phyloP scores from a whole-genome alignment of 192 early-diverging fungal genomes.

The Funneliformis mosseae region DNA sequence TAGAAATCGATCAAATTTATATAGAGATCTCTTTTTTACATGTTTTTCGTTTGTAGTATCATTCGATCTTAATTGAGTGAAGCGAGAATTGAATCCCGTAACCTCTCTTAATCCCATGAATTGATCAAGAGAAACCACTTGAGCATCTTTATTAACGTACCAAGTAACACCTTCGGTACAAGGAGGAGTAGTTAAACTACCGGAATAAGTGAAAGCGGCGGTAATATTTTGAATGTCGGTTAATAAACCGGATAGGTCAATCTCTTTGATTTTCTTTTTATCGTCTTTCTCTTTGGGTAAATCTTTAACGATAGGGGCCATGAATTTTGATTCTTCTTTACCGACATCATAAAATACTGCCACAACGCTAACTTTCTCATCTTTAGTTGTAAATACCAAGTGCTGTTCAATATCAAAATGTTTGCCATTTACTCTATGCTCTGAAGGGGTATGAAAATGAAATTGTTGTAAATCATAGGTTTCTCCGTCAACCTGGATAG shows the following conservation, averaged over 20 bases:
- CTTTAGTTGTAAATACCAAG: constrained; percentile 52
- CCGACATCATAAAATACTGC: constrained; percentile 50
- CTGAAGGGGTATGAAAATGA: constrained; percentile 67
- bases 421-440: constrained; percentile 50
- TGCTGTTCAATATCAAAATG: constrained; percentile 52
- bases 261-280: not conserved
- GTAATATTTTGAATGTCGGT: not conserved
- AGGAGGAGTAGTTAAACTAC: constrained; percentile 65
- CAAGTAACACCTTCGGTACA: constrained; percentile 63
- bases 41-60: too few relatives aligned
- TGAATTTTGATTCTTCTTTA: constrained; percentile 40
- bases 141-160: constrained; percentile 45
- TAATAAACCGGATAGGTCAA: not conserved
- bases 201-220: constrained; percentile 47
- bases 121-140: constrained; percentile 42
- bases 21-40: too few relatives aligned
- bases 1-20: too few relatives aligned
- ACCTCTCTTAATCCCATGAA: constrained; percentile 37
- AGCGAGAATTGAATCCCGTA: constrained; percentile 51
- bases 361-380: constrained; percentile 48
- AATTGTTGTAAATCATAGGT: constrained; percentile 51
- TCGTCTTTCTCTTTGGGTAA: not conserved
- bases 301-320: constrained; percentile 10
- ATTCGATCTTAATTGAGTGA: constrained; percentile 34
- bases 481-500: constrained; percentile 37